Base-by-base conservation (phyloP, 2,329 filamentous ascomycete species). In the Geosmithia putterillii region DNA sequence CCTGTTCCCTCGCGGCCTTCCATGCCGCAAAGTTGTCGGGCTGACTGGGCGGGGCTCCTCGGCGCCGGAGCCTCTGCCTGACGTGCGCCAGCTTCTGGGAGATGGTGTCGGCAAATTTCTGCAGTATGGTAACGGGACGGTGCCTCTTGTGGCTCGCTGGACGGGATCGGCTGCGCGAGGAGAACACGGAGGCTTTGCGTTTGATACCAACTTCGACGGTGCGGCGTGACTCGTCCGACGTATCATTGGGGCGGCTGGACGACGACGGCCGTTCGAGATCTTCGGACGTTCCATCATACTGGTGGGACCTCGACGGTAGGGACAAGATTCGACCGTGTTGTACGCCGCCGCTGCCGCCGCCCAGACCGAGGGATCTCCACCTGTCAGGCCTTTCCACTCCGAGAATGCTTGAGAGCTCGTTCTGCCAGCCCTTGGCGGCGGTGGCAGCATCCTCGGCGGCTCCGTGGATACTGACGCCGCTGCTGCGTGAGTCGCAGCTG, bases 181-280 rank as follows among this genome's bases (percentile, higher is more conserved):
- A 60, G 43, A 59, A 57, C 3, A 51, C 44, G 1, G 60, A 61
- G 2, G 58, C 51, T 19, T 55, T 57, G 25, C 60, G 58, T 42
- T 62, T 62, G 7, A 46, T 46, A n/a, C 37, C 45, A 5, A 43
- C 8, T 20, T 50, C 44, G 12, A 38, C 12, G 9, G 32, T 39
- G 15, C 19, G 35, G 4, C 19, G 44, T 7, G 44, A 6, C 18
- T 50, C 46, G 12, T 41, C n/a, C 7, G 18, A n/a, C 18, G 32
- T 23, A 34, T 23, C 41, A 3, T 19, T 36, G 12, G 5, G 14
- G n/a, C 17, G 37, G 4, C 4, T 18, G 5, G 35, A 4, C n/a
- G 35, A 4, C n/a, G 35, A 32, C 10, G 28, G 28, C 28, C 15
- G 10, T 9, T 14, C 28, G 28, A 32, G 28, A 14, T 32, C 28